Conservation (phyloP, 1,284 basidiomycete genomes). For the Cryptococcus sp. region DNA sequence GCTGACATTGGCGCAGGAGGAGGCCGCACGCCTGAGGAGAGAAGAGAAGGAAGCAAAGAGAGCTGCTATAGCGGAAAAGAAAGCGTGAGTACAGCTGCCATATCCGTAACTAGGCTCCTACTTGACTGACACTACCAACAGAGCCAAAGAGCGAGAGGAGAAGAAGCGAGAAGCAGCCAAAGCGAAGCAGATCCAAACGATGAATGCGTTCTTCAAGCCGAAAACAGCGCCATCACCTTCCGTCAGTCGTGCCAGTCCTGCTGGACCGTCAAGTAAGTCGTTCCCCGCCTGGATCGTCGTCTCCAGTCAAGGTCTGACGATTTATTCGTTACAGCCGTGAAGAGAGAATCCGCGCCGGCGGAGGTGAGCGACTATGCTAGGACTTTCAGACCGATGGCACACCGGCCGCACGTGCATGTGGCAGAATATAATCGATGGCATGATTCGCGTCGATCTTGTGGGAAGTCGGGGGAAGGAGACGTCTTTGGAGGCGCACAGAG, state of each 20-base stretch:
- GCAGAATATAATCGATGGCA: slow-evolving; percentile 19
- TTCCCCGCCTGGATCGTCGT: background rate
- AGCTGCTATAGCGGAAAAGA: slow-evolving; percentile 28
- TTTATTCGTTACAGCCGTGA: slow-evolving; percentile 4
- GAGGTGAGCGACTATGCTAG: slow-evolving; percentile 15
- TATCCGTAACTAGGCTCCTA: background rate
- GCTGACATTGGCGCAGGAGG: slow-evolving; percentile 24
- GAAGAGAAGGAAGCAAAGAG: slow-evolving; percentile 34
- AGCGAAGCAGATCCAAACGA: slow-evolving; percentile 38
- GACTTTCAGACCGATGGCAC: slow-evolving; percentile 13
- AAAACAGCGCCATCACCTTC: slow-evolving; percentile 17
- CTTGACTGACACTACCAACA: slow-evolving; percentile 10
- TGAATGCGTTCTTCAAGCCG: slow-evolving; percentile 42
- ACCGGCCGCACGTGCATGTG: slow-evolving; percentile 13
- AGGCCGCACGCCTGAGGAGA: slow-evolving; percentile 33
- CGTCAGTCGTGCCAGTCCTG: slow-evolving; percentile 13
- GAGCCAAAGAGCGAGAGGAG: slow-evolving; percentile 39
- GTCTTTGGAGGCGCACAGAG: background rate
- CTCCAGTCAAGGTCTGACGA: background rate
- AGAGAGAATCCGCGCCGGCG: slow-evolving; percentile 8
- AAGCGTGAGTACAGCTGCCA: slow-evolving; percentile 28
- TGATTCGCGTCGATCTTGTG: background rate
- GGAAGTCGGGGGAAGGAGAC: background rate
- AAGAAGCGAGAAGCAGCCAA: slow-evolving; percentile 34
- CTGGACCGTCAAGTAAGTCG: slow-evolving; percentile 27